Base-by-base conservation (phyloP, 352 stramenopile genomes). In the Globisporangium irregulare region DNA sequence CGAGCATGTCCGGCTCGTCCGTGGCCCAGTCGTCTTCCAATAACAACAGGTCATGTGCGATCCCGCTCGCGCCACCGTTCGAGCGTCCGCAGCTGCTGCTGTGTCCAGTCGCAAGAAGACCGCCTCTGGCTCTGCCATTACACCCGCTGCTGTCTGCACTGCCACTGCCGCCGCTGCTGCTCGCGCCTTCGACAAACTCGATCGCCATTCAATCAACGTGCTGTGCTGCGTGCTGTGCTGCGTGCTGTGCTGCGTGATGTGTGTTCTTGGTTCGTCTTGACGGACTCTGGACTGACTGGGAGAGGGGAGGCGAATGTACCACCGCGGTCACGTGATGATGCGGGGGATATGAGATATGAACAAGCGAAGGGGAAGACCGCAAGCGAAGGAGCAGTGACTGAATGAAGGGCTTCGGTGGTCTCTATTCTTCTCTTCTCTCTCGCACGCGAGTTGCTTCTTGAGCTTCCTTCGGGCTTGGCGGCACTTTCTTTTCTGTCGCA, bases 1-100 rank as follows among this genome's bases (percentile, higher is more conserved):
- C 38, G 46, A 64, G 22, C 18, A 68, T 48, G 22, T 67, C 66
- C 27, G 62, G 27, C 12, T 79, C 70, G 24, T 64, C 67, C 7
- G 70, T 68, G 0, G 63, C 58, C 24, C 72, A 59, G 62, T 77
- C 72, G 46, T 79, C 74, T 58, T 34, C 71, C 66, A 64, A 57
- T 54, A 12, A 51, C 65, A 8, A 68, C 71, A 55, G 34, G 12
- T 53, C 34, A 36, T 25, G 38, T 36, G 38, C 62, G 20, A 48
- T 18, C 25, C 25, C 15, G 24, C 5, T 50, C 22, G 34, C 41
- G 62, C 32, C 25, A 5, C 48, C 15, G 22, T 24, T 59, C 3
- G 12, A 51, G 34, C 34, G 34, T 27, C 46, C 48, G 15, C 46
- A 18, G 10, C 38, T 12, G 38, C 12, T 12, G 36, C 34, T 10